These are phyloP conservation scores for Tillandsia leiboldiana DNA, from an alignment of 176 grass and related monocot species.

Conservation along the genomic window DNA sequence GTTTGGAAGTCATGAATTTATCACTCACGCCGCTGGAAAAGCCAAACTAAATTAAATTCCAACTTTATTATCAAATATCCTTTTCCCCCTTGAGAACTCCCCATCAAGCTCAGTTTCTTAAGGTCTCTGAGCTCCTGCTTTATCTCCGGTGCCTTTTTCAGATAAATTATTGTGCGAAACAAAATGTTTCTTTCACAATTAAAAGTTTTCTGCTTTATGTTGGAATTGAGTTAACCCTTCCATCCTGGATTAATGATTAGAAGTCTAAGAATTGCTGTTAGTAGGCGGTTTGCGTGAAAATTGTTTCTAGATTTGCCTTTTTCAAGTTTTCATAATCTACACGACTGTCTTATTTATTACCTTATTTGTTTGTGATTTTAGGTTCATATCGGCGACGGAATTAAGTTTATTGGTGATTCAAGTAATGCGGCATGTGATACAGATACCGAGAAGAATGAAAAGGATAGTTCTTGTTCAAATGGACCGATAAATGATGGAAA, in stretches of 20 bases:
- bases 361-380: constrained; percentile 22
- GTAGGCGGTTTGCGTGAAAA: too few relatives aligned
- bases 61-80: not conserved
- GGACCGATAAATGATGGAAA: constrained; percentile 4
- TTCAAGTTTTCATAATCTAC: not conserved
- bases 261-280: too few relatives aligned
- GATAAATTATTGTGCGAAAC: too few relatives aligned
- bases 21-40: not conserved
- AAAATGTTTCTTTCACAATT: too few relatives aligned
- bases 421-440: constrained; percentile 5
- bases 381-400: constrained; percentile 73
- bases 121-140: too few relatives aligned
- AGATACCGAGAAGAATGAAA: not conserved
- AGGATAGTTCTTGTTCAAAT: not conserved
- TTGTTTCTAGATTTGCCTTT: too few relatives aligned
- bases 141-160: too few relatives aligned
- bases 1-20: not conserved
- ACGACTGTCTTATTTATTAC: not conserved
- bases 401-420: constrained; percentile 51
- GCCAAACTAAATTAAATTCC: not conserved
- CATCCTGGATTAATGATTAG: too few relatives aligned
- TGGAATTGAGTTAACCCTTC: too few relatives aligned
- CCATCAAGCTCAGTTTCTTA: too few relatives aligned
- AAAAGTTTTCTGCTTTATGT: too few relatives aligned
- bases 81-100: not conserved